Evolutionary conservation across 768 basidiomycete species (phyloP).

Genomic region (Macrolepiota albuminosa): DNA sequence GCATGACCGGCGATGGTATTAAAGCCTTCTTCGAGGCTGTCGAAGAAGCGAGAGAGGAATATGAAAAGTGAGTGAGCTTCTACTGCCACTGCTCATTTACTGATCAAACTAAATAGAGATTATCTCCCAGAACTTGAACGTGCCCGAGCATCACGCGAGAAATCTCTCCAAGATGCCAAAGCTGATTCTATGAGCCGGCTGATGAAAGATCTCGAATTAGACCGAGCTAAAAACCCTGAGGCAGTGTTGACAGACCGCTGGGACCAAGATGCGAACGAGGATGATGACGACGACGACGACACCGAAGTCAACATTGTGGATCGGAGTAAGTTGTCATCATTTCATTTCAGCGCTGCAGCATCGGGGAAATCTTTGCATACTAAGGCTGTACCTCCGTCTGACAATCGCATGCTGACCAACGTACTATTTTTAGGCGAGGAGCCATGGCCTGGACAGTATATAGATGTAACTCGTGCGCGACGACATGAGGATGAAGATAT

Average conservation of each 20-base stretch:
- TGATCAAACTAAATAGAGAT: constrained; percentile 45
- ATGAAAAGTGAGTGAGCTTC: constrained; percentile 62
- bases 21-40: constrained; percentile 90
- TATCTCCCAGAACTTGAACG: constrained; percentile 88
- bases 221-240: constrained; percentile 60
- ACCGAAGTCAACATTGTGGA: constrained; percentile 61
- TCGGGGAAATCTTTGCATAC: not conserved
- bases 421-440: constrained; percentile 48
- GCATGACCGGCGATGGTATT: constrained; percentile 93
- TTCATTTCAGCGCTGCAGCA: not conserved
- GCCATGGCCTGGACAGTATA: constrained; percentile 67
- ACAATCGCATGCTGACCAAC: constrained; percentile 10
- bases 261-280: constrained; percentile 54
- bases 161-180: constrained; percentile 60
- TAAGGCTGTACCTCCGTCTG: constrained; percentile 9
- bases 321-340: constrained; percentile 46
- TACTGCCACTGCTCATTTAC: not conserved
- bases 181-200: constrained; percentile 72
- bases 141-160: constrained; percentile 59
- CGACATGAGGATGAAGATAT: constrained; percentile 50
- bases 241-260: constrained; percentile 54
- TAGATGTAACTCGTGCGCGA: constrained; percentile 64
- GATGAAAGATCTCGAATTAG: constrained; percentile 76
- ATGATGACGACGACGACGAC: constrained; percentile 51
- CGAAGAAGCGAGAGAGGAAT: constrained; percentile 81